Evolutionary conservation across 164 flowering plant species (phyloP), one percentile per base, ranked within the genome.

Genomic region (Protea cynaroides): DNA sequence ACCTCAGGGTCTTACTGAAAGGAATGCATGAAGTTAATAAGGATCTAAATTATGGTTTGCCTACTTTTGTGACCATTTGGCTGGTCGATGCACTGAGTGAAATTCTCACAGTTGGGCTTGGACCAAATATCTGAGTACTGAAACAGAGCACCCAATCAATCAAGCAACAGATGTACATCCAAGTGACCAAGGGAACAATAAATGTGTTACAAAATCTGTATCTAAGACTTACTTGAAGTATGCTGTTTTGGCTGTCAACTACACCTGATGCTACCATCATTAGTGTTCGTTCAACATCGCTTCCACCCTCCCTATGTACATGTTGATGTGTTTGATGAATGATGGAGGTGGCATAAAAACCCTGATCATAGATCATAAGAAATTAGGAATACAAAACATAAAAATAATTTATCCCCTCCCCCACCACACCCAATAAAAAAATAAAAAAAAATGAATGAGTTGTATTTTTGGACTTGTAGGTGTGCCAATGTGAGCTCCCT

Each of bases 101-200:
- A 88, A 76, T 89, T 86, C 62, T 81, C 94, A 65, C 92, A 92
- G 65, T 81, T 61, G 52, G 99, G 89, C 71, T 79, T 79, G 59
- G 81, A 72, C 99, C 99, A 95, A 65, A 88, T 83, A 73, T 76
- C 92, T 65, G 86, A 81, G 67, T 75, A 62, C 99, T 92, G 84
- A 75, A 75, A 68, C 46, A 44, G 58, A 18, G 36, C 58, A 44
- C 21, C 56, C 25, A 15, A 51, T 56, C 46, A 65, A 36, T 37
- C 57, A 62, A 47, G 49, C 23, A 63, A 66, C 21, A 54, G 19
- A 8, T 19, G 34, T 37, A 23, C 17, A n/a, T 15, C 13, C 67
- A 65, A 21, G 50, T 5, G 22, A 55, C 15, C 29, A 24, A 13
- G 9, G 22, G 24, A 23, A 7, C 52, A 49, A 19, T n/a, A 52